Evolutionary conservation across 1,284 basidiomycete genomes (phyloP), one percentile per base, ranked within the genome.

Genomic region (Papiliotrema nemorosa): DNA sequence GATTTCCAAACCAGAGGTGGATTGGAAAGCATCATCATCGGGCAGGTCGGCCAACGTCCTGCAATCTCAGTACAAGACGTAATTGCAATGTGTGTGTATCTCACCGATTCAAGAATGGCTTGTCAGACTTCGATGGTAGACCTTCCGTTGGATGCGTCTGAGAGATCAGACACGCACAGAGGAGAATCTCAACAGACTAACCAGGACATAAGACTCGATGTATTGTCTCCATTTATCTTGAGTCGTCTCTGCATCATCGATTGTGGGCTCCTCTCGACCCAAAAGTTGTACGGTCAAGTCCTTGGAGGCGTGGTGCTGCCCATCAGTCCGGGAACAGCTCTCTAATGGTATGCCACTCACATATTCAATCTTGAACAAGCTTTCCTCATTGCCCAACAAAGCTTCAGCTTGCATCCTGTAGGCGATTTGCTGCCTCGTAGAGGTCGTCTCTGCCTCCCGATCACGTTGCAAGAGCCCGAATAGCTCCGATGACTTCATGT

Each of bases 351-450:
- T 10, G 18, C 10, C 7, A 76, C 83, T 49, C 65, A 91, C 89
- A 87, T 90, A 96, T 74, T 93, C 91, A 41, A 97, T 82, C 20
- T 90, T 82, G 79, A 89, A 97, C 16, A 97, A 77, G 68, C 89
- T 91, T 72, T 97, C 94, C 50, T 97, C 92, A 0, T 85, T 81
- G 1, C 88, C 89, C 38, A 94, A 74, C 6, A 90, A 81, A 44
- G 82, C 85, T 69, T 97, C 93, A 0, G 86, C 88, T 47, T 84
- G 84, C 67, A 87, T 83, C 40, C 92, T 81, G 58, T 85, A 85
- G 44, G 87, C 90, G 56, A 89, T 88, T 66, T 90, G 85, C 62
- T 93, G 90, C 55, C 91, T 84, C 1, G 84, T 85, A 0, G 86
- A 86, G 2, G 78, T 73, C 22, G 83, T 75, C 18, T 83, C 80